Percentiles rank a stretch among this genome's conserved stretches.
Conservation (phyloP, 768 basidiomycete species). For the Kwoniella heveanensis region DNA sequence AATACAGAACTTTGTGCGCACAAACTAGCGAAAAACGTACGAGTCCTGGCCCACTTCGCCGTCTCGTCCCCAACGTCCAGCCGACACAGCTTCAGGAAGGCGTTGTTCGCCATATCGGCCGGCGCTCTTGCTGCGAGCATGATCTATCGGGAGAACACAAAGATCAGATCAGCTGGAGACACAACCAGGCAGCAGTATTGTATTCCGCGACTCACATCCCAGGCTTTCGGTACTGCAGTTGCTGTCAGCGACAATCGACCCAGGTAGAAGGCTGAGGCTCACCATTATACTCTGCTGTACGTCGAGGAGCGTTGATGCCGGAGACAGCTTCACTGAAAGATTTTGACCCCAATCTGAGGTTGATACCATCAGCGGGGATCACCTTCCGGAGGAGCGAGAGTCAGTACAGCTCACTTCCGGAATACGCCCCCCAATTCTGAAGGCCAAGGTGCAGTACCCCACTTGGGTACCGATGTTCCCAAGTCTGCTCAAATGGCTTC, state of each 20-base stretch:
- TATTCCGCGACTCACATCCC: constrained; percentile 53
- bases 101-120: constrained; percentile 51
- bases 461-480: constrained; percentile 45
- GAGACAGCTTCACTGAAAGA: constrained; percentile 58
- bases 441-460: constrained; percentile 53
- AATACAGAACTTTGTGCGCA: neutral
- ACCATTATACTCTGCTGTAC: constrained; percentile 57
- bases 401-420: constrained; percentile 39
- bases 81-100: constrained; percentile 56
- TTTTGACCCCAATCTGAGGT: constrained; percentile 57
- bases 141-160: constrained; percentile 32
- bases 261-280: constrained; percentile 26
- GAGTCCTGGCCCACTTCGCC: constrained; percentile 50
- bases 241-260: neutral
- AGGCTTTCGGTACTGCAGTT: constrained; percentile 53
- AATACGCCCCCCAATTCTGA: constrained; percentile 52
- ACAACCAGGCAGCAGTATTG: no score
- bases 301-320: constrained; percentile 59
- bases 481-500: constrained; percentile 41
- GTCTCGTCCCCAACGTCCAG: constrained; percentile 58
- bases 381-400: neutral
- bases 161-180: neutral
- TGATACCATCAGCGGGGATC: neutral
- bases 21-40: constrained; percentile 20
- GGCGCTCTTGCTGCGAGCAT: constrained; percentile 53